Evolutionary conservation across 495 filamentous ascomycete genomes (phyloP).

Genomic region (Coniosporium apollinis): DNA sequence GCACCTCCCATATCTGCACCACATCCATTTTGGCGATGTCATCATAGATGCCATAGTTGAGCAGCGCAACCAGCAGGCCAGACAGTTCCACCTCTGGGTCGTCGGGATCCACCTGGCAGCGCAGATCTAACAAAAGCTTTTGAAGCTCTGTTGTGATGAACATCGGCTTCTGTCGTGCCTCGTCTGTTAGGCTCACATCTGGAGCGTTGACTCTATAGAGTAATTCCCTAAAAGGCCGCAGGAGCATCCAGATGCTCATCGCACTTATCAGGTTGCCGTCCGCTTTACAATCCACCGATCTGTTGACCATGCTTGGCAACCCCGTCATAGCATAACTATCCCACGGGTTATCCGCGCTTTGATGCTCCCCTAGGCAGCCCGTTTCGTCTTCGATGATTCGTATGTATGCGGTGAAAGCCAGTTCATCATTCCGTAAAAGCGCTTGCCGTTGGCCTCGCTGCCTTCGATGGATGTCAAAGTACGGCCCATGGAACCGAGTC

Average conservation of each 20-base stretch:
- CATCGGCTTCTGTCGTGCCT: constrained; percentile 33
- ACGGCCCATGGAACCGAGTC: constrained; percentile 47
- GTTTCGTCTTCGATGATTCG: constrained; percentile 46
- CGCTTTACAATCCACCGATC: constrained; percentile 32
- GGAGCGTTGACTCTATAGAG: constrained; percentile 34
- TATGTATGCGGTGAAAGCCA: constrained; percentile 48
- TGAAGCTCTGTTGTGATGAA: constrained; percentile 19
- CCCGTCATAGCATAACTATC: constrained; percentile 39
- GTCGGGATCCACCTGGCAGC: constrained; percentile 9
- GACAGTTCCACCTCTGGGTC: constrained; percentile 11
- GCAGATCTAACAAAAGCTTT: constrained; percentile 16
- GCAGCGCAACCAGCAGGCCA: constrained; percentile 13
- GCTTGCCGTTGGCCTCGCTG: constrained; percentile 42
- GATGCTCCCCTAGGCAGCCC: constrained; percentile 45
- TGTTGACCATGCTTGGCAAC: constrained; percentile 34
- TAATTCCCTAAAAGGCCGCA: constrained; percentile 40
- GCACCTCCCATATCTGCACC: constrained; percentile 31
- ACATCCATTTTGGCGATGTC: constrained; percentile 21
- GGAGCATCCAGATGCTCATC: constrained; percentile 40
- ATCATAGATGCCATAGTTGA: constrained; percentile 22
- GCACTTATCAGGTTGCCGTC: constrained; percentile 19
- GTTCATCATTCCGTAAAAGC: constrained; percentile 43
- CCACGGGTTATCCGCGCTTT: constrained; percentile 16
- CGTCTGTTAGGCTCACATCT: constrained; percentile 31
- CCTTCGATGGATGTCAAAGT: constrained; percentile 40